These are phyloP conservation scores for Phyllosticta citriasiana DNA, from an alignment of 2,329 filamentous ascomycete genomes.

Conservation along the genomic window DNA sequence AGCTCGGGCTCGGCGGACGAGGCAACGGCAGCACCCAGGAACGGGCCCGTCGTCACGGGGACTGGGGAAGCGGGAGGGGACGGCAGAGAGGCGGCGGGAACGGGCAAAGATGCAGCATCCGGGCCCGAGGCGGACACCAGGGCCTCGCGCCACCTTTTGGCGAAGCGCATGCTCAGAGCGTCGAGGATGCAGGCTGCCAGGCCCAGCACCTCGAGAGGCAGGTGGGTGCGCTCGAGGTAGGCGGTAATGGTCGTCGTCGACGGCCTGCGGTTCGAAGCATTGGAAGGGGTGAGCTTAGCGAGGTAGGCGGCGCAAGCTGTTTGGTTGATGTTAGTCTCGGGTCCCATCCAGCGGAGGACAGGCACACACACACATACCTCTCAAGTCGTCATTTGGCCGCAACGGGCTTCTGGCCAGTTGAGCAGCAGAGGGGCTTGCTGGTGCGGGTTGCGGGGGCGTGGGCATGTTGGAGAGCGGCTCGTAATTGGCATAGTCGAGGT, in stretches of 20 bases:
- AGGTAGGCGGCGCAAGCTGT: constrained; percentile 26
- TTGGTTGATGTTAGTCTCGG: constrained; percentile 3
- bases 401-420: background rate
- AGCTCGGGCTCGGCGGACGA: constrained; percentile 21
- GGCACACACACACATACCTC: background rate
- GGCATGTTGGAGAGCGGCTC: constrained; percentile 30
- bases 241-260: constrained; percentile 18
- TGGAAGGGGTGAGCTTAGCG: constrained; percentile 26
- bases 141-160: constrained; percentile 20
- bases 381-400: constrained; percentile 4
- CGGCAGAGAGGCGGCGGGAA: constrained; percentile 13
- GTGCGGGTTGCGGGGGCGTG: constrained; percentile 25
- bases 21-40: background rate
- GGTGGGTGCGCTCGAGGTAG: constrained; percentile 22
- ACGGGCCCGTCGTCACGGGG: background rate
- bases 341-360: no score
- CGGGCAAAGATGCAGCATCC: constrained; percentile 12
- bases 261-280: constrained; percentile 20
- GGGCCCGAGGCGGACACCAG: constrained; percentile 14
- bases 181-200: constrained; percentile 31
- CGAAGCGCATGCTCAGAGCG: constrained; percentile 24
- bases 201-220: constrained; percentile 26
- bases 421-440: background rate
- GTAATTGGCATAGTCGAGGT: constrained; percentile 26
- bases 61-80: constrained; percentile 2